Evolutionary conservation across 1,284 basidiomycete species (phyloP).

Genomic region (Grifola frondosa): DNA sequence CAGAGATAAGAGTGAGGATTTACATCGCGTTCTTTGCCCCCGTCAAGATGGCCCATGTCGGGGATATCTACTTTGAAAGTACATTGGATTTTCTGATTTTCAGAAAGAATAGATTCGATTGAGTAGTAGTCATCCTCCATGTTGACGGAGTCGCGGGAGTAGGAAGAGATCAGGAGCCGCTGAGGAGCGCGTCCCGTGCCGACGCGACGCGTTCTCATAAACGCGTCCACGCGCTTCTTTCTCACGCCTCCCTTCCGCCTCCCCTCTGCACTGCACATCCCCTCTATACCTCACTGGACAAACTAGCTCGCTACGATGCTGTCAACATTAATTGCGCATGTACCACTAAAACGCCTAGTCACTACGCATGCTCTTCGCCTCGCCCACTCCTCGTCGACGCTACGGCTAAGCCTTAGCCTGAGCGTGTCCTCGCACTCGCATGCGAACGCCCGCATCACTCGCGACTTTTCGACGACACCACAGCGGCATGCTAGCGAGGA

Average conservation of each 20-base stretch:
- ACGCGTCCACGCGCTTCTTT: conserved; percentile 18
- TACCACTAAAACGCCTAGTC: conserved; percentile 11
- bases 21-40: conserved; percentile 80
- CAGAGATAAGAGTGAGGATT: conserved; percentile 24
- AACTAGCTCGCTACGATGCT: conserved; percentile 3
- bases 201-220: conserved; percentile 20
- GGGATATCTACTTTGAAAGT: conserved; percentile 85
- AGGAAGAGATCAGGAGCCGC: conserved; percentile 1
- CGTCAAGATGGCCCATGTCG: conserved; percentile 84
- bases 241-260: conserved; percentile 13
- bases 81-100: conserved; percentile 92
- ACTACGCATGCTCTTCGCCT: conserved; percentile 12
- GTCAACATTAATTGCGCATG: conserved; percentile 9
- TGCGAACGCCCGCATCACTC: conserved; percentile 9
- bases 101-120: conserved; percentile 83
- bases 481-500: conserved; percentile 33
- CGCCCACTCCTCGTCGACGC: conserved; percentile 11
- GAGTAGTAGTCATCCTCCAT: conserved; percentile 92
- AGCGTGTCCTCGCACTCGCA: conserved; percentile 5
- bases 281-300: background rate
- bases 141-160: background rate
- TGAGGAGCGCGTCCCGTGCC: conserved; percentile 6
- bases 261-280: background rate
- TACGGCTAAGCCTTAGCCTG: conserved; percentile 6
- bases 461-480: conserved; percentile 21